Conservation (phyloP, 805 yeast genomes). For the Candida cerambycidarum region DNA sequence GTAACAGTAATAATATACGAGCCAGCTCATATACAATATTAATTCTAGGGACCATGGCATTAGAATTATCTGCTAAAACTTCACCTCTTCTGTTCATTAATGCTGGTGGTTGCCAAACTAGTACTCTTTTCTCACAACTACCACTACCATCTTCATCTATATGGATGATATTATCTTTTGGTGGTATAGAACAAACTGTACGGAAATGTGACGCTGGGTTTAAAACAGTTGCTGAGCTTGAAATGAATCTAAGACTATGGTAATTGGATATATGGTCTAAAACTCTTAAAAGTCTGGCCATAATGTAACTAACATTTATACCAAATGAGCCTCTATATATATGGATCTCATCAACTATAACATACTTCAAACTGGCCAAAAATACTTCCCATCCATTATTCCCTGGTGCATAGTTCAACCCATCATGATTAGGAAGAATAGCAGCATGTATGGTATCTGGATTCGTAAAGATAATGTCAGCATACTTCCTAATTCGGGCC, state of each 20-base stretch:
- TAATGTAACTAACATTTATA: slow-evolving; percentile 80
- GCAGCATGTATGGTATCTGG: slow-evolving; percentile 93
- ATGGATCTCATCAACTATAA: slow-evolving; percentile 85
- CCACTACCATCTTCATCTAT: slow-evolving; percentile 87
- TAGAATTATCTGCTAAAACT: slow-evolving; percentile 12
- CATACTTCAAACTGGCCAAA: slow-evolving; percentile 60
- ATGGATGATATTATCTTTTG: slow-evolving; percentile 47
- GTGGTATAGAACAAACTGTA: slow-evolving; percentile 65
- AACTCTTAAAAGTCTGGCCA: slow-evolving; percentile 75
- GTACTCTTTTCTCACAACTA: slow-evolving; percentile 67
- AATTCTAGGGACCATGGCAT: slow-evolving; percentile 45
- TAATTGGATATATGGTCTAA: slow-evolving; percentile 46
- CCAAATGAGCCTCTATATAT: slow-evolving; percentile 91
- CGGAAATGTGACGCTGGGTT: slow-evolving; percentile 74
- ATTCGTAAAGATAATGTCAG: slow-evolving; percentile 85
- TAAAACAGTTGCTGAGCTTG: slow-evolving; percentile 92
- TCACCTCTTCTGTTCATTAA: slow-evolving; percentile 58
- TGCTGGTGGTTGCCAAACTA: slow-evolving; percentile 84
- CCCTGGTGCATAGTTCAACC: slow-evolving; percentile 8
- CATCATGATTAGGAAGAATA: slow-evolving; percentile 68
- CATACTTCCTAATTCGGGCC: slow-evolving; percentile 52
- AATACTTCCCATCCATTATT: slow-evolving; percentile 68
- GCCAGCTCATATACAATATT: slow-evolving; percentile 78
- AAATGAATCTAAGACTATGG: slow-evolving; percentile 60
- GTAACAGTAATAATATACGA: slow-evolving; percentile 62